A percentile compares a stretch with the other conserved stretches of the same genome.
These are phyloP conservation scores for Leccinum obscurum DNA, from an alignment of 768 basidiomycete genomes.

Conservation along the genomic window DNA sequence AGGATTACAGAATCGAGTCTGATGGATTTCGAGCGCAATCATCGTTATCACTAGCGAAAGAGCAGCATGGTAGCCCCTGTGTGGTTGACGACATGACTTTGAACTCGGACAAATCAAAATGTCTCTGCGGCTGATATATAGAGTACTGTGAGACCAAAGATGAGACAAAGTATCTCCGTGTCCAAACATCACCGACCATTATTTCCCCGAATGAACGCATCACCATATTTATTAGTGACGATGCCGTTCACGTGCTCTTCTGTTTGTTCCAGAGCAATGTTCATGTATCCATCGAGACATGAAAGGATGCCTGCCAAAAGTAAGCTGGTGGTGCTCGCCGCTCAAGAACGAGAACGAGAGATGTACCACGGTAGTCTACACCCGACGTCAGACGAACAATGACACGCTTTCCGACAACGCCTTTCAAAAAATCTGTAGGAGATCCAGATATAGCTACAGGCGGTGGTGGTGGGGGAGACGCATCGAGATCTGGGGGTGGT, in stretches of 20 bases:
- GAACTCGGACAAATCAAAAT: slow-evolving; percentile 36
- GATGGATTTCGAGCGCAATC: background rate
- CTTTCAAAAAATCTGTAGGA: slow-evolving; percentile 91
- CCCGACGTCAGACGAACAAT: slow-evolving; percentile 90
- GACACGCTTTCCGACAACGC: slow-evolving; percentile 94
- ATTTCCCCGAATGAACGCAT: slow-evolving; percentile 94
- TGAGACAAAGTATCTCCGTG: background rate
- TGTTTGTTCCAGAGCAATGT: slow-evolving; percentile 96
- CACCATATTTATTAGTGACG: slow-evolving; percentile 90
- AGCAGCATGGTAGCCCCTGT: background rate
- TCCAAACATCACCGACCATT: slow-evolving; percentile 57
- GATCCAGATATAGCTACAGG: slow-evolving; percentile 63
- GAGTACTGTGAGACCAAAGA: slow-evolving; percentile 47
- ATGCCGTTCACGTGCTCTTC: slow-evolving; percentile 90
- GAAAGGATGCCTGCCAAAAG: slow-evolving; percentile 75
- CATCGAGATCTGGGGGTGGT: slow-evolving; percentile 40
- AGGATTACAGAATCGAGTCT: background rate
- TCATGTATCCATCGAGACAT: slow-evolving; percentile 99
- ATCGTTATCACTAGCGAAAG: background rate
- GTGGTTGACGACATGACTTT: slow-evolving; percentile 1
- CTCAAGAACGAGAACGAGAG: background rate
- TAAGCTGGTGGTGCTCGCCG: background rate
- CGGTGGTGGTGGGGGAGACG: slow-evolving; percentile 50
- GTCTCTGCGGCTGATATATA: slow-evolving; percentile 76
- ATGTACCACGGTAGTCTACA: slow-evolving; percentile 87